Evolutionary conservation across 768 basidiomycete species (phyloP), one percentile per base, ranked within the genome.

Genomic region (Mycena vulgaris): DNA sequence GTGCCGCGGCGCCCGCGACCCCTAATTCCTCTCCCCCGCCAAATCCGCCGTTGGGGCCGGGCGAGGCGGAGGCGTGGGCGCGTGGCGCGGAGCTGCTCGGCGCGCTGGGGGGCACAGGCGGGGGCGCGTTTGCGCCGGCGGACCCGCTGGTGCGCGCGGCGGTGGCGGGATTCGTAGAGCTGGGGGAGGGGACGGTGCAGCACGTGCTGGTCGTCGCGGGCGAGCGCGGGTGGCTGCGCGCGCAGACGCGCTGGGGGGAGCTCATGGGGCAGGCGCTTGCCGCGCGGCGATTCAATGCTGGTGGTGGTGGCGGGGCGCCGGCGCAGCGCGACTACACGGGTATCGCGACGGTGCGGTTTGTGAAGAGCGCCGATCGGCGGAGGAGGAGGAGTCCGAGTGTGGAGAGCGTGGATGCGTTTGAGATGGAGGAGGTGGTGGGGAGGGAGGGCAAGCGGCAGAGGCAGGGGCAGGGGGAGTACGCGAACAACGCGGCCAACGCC

Each of bases 181-280:
- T 92, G 28, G 92, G 87, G 3, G 93, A 94, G 71, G 93, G 93
- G 25, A 87, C 84, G 8, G 87, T 94, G 67, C 73, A 76, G 49
- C 90, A 92, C 52, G 89, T 94, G 25, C 77, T 93, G 37, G 76
- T 77, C 33, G 78, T 92, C 31, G 90, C 91, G 19, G 84, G 88
- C 69, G 93, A 94, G 78, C 92, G 93, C 78, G 83, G 85, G 63
- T 95, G 93, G 93, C 77, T 94, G 55, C 82, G 89, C 40, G 84
- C 81, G 45, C 78, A 88, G 75, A 95, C 93, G 0, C 90, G 90
- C 70, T 84, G 93, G 68, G 82, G 84, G 2, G 90, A 92, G 65
- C 85, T 93, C 76, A 87, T 93, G 78, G 83, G 84, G 70, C 92
- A 93, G 70, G 90, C 91, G 4, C 78, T 93, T 10, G 92, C 92